Evolutionary conservation across 495 filamentous ascomycete species (phyloP), one percentile per base, ranked within the genome.

Genomic region (Bryoglossum gracile): DNA sequence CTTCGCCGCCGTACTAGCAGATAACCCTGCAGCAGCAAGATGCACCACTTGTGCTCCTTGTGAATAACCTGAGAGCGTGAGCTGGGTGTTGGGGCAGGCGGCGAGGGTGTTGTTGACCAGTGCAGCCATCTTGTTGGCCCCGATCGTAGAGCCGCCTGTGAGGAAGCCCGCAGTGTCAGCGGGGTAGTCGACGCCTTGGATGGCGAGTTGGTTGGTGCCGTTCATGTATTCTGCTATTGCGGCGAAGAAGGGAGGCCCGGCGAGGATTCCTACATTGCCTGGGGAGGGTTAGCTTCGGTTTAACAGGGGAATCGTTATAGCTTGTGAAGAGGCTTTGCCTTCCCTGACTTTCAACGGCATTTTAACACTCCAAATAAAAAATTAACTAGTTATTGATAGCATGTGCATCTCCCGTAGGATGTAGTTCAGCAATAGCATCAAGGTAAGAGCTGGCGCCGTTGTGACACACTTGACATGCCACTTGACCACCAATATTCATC

Each of bases 41-140:
- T 76, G 69, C 41, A 70, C 68, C 35, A 82, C 63, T 18, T 77
- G 76, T 3, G 76, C 74, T 33, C 78, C 78, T 60, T 80, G 77
- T 55, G 72, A 73, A 54, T 69, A 69, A 18, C 54, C 54, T 2
- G 42, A 48, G 3, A 57, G 44, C 13, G 45, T 32, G 18, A 57
- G 44, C 3, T 16, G 45, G 2, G 54, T 57, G 16, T 16, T 21
- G 5, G 54, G 54, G 17, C 49, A 57, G 18, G 28, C n/a, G 0
- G 44, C 8, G 9, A 64, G 59, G 11, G 60, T 56, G 19, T 39
- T 46, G 14, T 64, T 43, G 16, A 67, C 55, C 28, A 53, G 24
- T 14, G 23, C 10, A 2, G 48, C 45, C 44, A 48, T 54, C 16
- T 26, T 30, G 13, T 6, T 13, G 3, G 39, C 38, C 4, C 54